A percentile compares a stretch with the other conserved stretches of the same genome.
These are phyloP conservation scores for maize (Zea mays) DNA, from an alignment of 176 grass and related monocot genomes.

Conservation along the genomic window Zm-B73-REFERENCE-NAM-5.0 NC_050100.1:71980001-71980500, in stretches of 20 bases:
- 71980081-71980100: too few relatives aligned
- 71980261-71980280: neutral
- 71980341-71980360: neutral
- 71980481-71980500: slow-evolving; percentile 18
- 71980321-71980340: slow-evolving; percentile 3
- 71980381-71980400: slow-evolving; percentile 34
- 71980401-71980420: slow-evolving; percentile 19
- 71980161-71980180: slow-evolving; percentile 99
- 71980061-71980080: too few relatives aligned
- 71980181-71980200: slow-evolving; percentile 66
- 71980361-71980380: slow-evolving; percentile 19
- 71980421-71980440: neutral
- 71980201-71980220: neutral
- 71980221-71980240: neutral
- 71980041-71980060: too few relatives aligned
- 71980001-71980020: too few relatives aligned
- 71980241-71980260: neutral
- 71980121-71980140: slow-evolving; percentile 78
- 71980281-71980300: neutral
- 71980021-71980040: too few relatives aligned
- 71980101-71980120: too few relatives aligned
- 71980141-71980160: slow-evolving; percentile 99
- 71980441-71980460: neutral
- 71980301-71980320: neutral
- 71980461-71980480: neutral